Evolutionary conservation across 768 basidiomycete species (phyloP), one percentile per base, ranked within the genome.

Genomic region (Leucosporidium yakuticum): DNA sequence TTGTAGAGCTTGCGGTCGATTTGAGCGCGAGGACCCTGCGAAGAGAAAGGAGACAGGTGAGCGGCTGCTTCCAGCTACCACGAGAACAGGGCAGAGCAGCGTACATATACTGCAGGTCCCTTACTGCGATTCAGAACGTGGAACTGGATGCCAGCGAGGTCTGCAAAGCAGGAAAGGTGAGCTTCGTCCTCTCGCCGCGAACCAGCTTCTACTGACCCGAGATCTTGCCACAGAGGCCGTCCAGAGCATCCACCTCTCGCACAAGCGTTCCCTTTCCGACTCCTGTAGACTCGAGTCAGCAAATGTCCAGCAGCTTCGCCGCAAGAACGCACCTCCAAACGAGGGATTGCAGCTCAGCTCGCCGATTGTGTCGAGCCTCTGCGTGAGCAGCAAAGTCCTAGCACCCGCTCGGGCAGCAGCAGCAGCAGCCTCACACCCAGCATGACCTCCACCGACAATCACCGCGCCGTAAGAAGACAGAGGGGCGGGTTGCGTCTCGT

Each of bases 401-500:
- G 91, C 91, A 2, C 92, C 91, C 0, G 87, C 84, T 55, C 92
- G 82, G 1, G 92, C 91, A 21, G 91, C 83, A 4, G 88, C 92
- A 8, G 91, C 85, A 0, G 92, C 91, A 1, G 92, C 92, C 77
- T 95, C 92, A 74, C 90, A 91, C 1, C 92, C 92, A 36, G 92
- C 92, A 81, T 95, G 92, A 5, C 92, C 92, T 5, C 88, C 92
- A 32, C 92, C 92, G 73, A n/a, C n/a, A n/a, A 95, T 90, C 36
- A 95, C 83, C n/a, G n/a, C n/a, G n/a, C n/a, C n/a, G n/a, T n/a
- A n/a, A 44, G 39, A 44, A 3, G 39, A 3, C 3, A 44, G 14
- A 15, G 39, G 6, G 14, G 39, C 39, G 39, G 17, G 39, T 15
- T 44, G 39, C 39, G 39, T 44, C 39, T 44, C 39, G 39, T 44